Evolutionary conservation across 352 stramenopile genomes (phyloP).

Genomic region (Globisporangium heterothallicum): DNA sequence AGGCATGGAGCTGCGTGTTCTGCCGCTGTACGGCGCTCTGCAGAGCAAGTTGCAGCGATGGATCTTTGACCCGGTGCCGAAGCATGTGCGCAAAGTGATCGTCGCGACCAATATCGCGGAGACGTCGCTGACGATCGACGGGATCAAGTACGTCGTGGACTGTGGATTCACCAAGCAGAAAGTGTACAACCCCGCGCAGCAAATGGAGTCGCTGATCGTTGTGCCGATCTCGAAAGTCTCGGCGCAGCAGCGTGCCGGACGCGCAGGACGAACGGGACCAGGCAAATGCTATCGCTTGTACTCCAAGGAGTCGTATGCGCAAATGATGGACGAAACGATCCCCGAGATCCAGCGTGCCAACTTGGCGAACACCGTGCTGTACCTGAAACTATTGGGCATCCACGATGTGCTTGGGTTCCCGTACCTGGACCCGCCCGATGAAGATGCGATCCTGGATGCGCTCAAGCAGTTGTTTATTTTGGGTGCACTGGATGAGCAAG

Average conservation of each 20-base stretch:
- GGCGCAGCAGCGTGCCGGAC: constrained; percentile 93
- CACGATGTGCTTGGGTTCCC: constrained; percentile 66
- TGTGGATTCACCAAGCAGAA: constrained; percentile 91
- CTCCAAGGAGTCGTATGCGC: constrained; percentile 95
- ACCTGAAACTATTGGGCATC: constrained; percentile 69
- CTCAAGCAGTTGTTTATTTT: constrained; percentile 73
- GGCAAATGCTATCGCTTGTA: constrained; percentile 99
- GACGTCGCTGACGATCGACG: constrained; percentile 98
- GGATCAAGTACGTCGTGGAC: constrained; percentile 85
- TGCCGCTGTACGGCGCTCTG: constrained; percentile 95
- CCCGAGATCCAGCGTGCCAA: constrained; percentile 97
- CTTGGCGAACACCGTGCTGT: constrained; percentile 93
- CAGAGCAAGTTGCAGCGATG: constrained; percentile 88
- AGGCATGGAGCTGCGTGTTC: constrained; percentile 53
- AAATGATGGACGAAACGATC: constrained; percentile 96
- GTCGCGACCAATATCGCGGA: constrained; percentile 93
- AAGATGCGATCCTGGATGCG: constrained; percentile 67
- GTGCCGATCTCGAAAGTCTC: constrained; percentile 94
- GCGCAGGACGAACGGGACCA: constrained; percentile 93
- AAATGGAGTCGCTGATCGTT: constrained; percentile 86
- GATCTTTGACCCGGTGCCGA: constrained; percentile 91
- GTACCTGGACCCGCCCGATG: constrained; percentile 62
- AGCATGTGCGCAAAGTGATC: constrained; percentile 78
- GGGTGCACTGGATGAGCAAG: constrained; percentile 44
- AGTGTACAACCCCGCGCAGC: constrained; percentile 70